These are phyloP conservation scores for Neurospora hispaniola DNA, from an alignment of 495 filamentous ascomycete species.

Conservation along the genomic window DNA sequence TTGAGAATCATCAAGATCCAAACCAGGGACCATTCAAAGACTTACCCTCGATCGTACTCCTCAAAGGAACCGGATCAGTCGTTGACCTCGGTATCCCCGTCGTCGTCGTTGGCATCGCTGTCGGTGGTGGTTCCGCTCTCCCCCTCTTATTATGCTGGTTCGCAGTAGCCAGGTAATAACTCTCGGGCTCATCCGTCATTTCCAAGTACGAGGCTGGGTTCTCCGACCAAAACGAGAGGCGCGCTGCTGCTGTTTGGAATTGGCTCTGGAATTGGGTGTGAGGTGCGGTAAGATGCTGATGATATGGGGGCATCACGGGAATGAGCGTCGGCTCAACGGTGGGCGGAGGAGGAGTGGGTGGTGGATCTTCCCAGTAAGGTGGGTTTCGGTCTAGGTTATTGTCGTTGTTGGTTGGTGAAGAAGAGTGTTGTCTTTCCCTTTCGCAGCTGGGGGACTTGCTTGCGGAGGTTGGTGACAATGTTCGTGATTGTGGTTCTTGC, in stretches of 20 bases:
- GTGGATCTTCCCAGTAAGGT: conserved; percentile 5
- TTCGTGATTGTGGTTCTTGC: not conserved
- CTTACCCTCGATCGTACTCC: not conserved
- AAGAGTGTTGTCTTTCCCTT: not conserved
- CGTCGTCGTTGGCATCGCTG: not conserved
- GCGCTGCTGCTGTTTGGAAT: conserved; percentile 3
- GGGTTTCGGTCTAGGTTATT: not conserved
- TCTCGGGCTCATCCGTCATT: conserved; percentile 17
- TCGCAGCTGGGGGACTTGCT: not conserved
- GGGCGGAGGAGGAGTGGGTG: not conserved
- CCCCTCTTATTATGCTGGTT: not conserved
- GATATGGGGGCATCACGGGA: not conserved
- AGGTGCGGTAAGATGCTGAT: not conserved
- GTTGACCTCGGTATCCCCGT: not conserved
- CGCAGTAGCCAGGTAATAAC: not conserved
- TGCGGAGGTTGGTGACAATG: not conserved
- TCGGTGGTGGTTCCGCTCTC: not conserved
- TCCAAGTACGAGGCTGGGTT: conserved; percentile 22
- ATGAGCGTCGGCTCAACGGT: not conserved
- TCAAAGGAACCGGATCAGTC: conserved; percentile 1
- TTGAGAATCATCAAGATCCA: not conserved
- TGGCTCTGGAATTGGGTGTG: conserved; percentile 1
- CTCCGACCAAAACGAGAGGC: conserved; percentile 7
- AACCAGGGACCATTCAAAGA: too few species aligned
- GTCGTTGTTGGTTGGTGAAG: not conserved